Percentiles rank a stretch among this genome's conserved stretches.
These are phyloP conservation scores for Candida pseudocylindracea DNA, from an alignment of 1,139 yeast genomes.

Conservation along the genomic window DNA sequence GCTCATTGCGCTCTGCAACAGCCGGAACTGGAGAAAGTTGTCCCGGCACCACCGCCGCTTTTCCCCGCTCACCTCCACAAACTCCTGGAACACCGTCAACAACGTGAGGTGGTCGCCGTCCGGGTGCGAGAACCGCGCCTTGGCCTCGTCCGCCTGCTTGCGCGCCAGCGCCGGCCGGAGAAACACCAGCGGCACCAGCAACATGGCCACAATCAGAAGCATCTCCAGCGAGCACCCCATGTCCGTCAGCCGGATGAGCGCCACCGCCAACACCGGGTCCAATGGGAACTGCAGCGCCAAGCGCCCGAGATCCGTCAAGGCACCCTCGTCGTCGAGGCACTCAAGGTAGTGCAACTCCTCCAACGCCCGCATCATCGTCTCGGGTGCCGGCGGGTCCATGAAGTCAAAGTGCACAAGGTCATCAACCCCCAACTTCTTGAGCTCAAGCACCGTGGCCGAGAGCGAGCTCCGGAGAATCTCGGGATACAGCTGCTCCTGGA, in stretches of 20 bases:
- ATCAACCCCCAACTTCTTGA: slow-evolving; percentile 84
- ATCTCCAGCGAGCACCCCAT: slow-evolving; percentile 79
- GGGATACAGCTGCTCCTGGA: slow-evolving; percentile 88
- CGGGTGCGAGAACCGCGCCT: slow-evolving; percentile 72
- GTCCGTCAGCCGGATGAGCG: slow-evolving; percentile 74
- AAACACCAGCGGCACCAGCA: slow-evolving; percentile 87
- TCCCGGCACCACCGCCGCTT: slow-evolving; percentile 79
- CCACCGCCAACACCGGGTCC: slow-evolving; percentile 88
- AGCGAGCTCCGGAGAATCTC: slow-evolving; percentile 83
- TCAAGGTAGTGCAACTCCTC: slow-evolving; percentile 83
- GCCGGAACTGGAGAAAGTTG: slow-evolving; percentile 64
- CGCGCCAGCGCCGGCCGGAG: slow-evolving; percentile 80
- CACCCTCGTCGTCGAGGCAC: slow-evolving; percentile 85
- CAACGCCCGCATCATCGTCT: slow-evolving; percentile 97
- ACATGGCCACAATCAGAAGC: slow-evolving; percentile 69
- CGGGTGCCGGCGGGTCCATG: slow-evolving; percentile 99
- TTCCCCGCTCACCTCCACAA: slow-evolving; percentile 15
- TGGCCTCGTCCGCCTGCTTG: slow-evolving; percentile 83
- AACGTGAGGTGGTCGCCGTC: slow-evolving; percentile 91
- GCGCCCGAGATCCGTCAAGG: slow-evolving; percentile 72
- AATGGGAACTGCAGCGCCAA: slow-evolving; percentile 83
- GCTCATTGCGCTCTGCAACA: slow-evolving; percentile 63
- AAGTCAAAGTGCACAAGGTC: slow-evolving; percentile 95
- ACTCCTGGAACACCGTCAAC: slow-evolving; percentile 74
- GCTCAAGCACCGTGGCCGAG: slow-evolving; percentile 77